phyloP scores from a whole-genome alignment of 2,329 filamentous ascomycete genomes.

The Dothideomycetes sp. region DNA sequence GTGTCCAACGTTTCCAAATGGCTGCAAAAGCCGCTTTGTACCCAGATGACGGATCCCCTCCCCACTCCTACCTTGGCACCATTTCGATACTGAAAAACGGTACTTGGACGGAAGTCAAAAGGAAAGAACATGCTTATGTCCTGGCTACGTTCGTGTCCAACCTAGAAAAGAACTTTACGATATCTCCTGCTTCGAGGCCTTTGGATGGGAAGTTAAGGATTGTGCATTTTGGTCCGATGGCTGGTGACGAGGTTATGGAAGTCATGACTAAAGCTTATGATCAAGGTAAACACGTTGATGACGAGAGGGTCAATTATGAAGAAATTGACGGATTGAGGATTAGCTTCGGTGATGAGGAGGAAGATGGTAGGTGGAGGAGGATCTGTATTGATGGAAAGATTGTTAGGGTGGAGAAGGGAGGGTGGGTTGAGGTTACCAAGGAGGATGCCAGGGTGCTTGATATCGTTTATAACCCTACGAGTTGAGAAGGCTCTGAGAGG shows the following conservation, averaged over 20 bases:
- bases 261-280: conserved; percentile 61
- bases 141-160: conserved; percentile 69
- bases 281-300: conserved; percentile 45
- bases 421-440: conserved; percentile 58
- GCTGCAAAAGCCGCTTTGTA: conserved; percentile 68
- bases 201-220: conserved; percentile 63
- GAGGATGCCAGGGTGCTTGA: conserved; percentile 35
- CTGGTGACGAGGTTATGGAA: conserved; percentile 59
- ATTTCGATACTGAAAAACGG: conserved; percentile 35
- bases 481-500: too few species aligned
- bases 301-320: conserved; percentile 58
- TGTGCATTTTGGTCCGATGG: conserved; percentile 63
- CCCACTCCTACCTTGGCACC: conserved; percentile 49
- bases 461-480: conserved; percentile 20
- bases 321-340: conserved; percentile 59
- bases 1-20: conserved; percentile 71
- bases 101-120: conserved; percentile 29
- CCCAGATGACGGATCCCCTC: conserved; percentile 41
- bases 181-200: conserved; percentile 63
- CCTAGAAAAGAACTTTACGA: conserved; percentile 70
- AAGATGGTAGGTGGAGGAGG: conserved; percentile 67
- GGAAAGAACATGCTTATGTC: conserved; percentile 60
- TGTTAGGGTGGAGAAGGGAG: conserved; percentile 59
- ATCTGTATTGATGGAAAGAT: conserved; percentile 91
- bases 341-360: conserved; percentile 57